Evolutionary conservation across 805 yeast species (phyloP).

Genomic region (Metschnikowia borealis): DNA sequence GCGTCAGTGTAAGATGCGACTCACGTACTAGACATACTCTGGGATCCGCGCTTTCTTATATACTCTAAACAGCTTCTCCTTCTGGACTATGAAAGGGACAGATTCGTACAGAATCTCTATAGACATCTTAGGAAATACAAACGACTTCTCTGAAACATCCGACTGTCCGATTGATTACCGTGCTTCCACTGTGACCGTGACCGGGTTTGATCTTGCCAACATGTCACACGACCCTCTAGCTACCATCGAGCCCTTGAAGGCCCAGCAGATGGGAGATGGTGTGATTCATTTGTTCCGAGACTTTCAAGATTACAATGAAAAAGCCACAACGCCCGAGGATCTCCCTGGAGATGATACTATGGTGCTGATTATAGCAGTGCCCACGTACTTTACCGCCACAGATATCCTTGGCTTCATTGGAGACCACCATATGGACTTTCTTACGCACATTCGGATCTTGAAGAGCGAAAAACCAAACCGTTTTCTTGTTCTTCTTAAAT

Average conservation of each 20-base stretch:
- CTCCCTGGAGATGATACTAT: slow-evolving; percentile 55
- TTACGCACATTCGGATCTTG: slow-evolving; percentile 71
- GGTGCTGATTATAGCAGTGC: slow-evolving; percentile 79
- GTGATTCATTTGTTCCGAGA: slow-evolving; percentile 64
- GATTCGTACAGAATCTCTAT: slow-evolving; percentile 37
- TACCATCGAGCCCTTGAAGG: slow-evolving; percentile 48
- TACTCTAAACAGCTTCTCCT: not conserved
- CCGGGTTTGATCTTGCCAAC: slow-evolving; percentile 11
- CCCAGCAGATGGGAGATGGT: slow-evolving; percentile 69
- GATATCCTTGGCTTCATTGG: slow-evolving; percentile 82
- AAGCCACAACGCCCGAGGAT: slow-evolving; percentile 2
- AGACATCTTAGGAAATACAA: slow-evolving; percentile 16
- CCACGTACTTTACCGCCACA: slow-evolving; percentile 80
- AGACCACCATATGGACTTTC: slow-evolving; percentile 46
- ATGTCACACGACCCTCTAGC: slow-evolving; percentile 5
- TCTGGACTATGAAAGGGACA: slow-evolving; percentile 35
- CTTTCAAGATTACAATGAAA: slow-evolving; percentile 20
- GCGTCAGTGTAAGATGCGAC: not conserved
- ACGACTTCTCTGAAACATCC: not conserved
- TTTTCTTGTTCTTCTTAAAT: slow-evolving; percentile 75
- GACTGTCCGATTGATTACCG: slow-evolving; percentile 28
- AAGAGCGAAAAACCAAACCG: slow-evolving; percentile 63
- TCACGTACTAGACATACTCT: not conserved
- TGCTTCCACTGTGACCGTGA: slow-evolving; percentile 25
- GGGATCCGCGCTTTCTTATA: not conserved